Conservation (phyloP, 2,329 filamentous ascomycete species). For the Daldinia sp. region DNA sequence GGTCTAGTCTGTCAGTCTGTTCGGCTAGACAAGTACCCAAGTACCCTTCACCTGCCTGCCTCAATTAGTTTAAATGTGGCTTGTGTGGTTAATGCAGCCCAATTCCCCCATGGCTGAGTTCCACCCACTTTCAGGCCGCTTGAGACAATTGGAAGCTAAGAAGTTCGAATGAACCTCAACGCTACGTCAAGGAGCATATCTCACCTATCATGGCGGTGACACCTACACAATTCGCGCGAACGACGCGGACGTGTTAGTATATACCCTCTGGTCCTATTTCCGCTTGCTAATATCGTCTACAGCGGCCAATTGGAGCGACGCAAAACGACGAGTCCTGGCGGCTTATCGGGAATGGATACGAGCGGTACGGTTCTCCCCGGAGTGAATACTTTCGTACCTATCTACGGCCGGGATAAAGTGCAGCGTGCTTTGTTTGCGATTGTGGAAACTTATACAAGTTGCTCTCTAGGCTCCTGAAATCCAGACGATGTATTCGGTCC, state of each 20-base stretch:
- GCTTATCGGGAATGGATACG: conserved; percentile 96
- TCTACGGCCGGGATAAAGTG: neutral
- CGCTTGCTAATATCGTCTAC: conserved; percentile 48
- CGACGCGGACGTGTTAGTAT: conserved; percentile 77
- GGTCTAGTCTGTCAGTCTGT: too few species aligned
- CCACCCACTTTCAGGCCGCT: conserved; percentile 19
- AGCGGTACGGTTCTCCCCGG: conserved; percentile 70
- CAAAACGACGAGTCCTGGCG: conserved; percentile 83
- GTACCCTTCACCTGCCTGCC: too few species aligned
- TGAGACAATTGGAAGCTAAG: conserved; percentile 40
- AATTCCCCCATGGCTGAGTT: conserved; percentile 8
- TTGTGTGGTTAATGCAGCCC: conserved; percentile 13
- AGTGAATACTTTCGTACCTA: conserved; percentile 7
- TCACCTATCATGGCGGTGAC: conserved; percentile 80
- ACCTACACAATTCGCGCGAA: conserved; percentile 88
- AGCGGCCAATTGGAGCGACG: conserved; percentile 92
- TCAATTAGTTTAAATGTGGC: conserved; percentile 38
- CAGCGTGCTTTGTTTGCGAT: neutral
- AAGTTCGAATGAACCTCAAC: conserved; percentile 47
- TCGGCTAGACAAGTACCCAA: neutral
- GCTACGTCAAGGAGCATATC: conserved; percentile 45
- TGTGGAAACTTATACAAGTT: neutral
- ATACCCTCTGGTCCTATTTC: neutral
- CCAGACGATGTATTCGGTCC: conserved; percentile 95
- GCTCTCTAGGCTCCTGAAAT: conserved; percentile 84